Base-by-base conservation (phyloP, 495 filamentous ascomycete species). In the Chaetomium fimeti region DNA sequence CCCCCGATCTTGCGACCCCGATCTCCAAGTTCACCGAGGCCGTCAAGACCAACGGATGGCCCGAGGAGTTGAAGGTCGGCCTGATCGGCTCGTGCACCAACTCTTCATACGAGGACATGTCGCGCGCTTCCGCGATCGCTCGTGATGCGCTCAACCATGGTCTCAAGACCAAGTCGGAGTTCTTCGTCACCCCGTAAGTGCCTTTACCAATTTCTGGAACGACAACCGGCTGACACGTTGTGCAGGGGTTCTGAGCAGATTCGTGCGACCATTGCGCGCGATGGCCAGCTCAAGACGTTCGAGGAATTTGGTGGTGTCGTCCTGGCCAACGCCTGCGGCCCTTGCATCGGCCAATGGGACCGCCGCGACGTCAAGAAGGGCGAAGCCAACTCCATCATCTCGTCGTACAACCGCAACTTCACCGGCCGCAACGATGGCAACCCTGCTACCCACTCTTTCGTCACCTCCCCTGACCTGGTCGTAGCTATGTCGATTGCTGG, bases 101-200 rank as follows among this genome's bases (percentile, higher is more conserved):
- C 86, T 96, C 92, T 49, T 97, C 93, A 29, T 99, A 99, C 78
- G 95, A 99, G 83, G 94, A 99, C 74, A 98, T 99, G 94, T 90
- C 88, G 70, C 91, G 95, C 67, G 90, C 87, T 72, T 94, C 94
- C 60, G 91, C 92, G 40, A 98, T 99, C 76, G 95, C 93, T 57
- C 91, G 88, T 63, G 92, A 99, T 78, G 95, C 95, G 69, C 84
- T 97, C 63, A 78, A 93, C 80, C 93, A 97, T 75, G 95, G 94
- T 67, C 65, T 98, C 74, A 97, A 96, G 84, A 85, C 95, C 69
- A 96, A 96, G 86, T 83, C 91, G 71, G 80, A 90, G 71, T 98
- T 98, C 83, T 91, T 90, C 71, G 89, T 98, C 67, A 97, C 94
- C 65, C 94, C 94, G 62, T 36, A 36, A 36, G 32, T 36, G 7